phyloP scores from a whole-genome alignment of 2,329 filamentous ascomycete species.

The Tolypocladium album region DNA sequence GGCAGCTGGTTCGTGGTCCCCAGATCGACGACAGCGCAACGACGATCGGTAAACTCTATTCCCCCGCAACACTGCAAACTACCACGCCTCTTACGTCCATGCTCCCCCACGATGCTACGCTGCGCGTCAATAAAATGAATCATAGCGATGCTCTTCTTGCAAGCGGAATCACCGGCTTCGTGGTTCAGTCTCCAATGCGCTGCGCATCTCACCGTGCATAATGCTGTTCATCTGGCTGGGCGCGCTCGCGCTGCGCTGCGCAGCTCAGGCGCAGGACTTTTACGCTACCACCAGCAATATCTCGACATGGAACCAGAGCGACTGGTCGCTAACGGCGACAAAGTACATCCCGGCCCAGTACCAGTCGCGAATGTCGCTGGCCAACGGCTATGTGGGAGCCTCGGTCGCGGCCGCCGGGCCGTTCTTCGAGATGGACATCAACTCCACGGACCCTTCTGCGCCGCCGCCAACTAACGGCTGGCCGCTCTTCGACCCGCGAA shows the following conservation, averaged over 20 bases:
- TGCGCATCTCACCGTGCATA: background rate
- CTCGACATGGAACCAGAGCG: background rate
- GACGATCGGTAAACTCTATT: background rate
- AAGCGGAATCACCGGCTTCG: background rate
- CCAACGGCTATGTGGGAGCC: slow-evolving; percentile 18
- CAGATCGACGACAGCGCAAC: background rate
- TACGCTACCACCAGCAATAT: background rate
- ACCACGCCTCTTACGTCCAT: background rate
- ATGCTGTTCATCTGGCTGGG: background rate
- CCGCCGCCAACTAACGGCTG: slow-evolving; percentile 45
- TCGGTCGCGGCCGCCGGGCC: slow-evolving; percentile 15
- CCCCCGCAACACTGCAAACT: background rate
- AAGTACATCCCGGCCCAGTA: slow-evolving; percentile 9
- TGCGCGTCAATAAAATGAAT: background rate
- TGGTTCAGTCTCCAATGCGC: background rate
- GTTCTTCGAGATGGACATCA: slow-evolving; percentile 14
- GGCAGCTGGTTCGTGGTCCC: background rate
- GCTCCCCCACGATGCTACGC: background rate
- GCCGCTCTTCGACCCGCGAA: slow-evolving; percentile 53
- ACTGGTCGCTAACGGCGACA: background rate
- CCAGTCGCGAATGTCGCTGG: slow-evolving; percentile 15
- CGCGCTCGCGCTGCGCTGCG: background rate
- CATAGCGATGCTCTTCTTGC: background rate
- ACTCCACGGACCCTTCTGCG: slow-evolving; percentile 2
- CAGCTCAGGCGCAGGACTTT: background rate